phyloP scores from a whole-genome alignment of 768 basidiomycete species.

The Sporobolomyces roseus region DNA sequence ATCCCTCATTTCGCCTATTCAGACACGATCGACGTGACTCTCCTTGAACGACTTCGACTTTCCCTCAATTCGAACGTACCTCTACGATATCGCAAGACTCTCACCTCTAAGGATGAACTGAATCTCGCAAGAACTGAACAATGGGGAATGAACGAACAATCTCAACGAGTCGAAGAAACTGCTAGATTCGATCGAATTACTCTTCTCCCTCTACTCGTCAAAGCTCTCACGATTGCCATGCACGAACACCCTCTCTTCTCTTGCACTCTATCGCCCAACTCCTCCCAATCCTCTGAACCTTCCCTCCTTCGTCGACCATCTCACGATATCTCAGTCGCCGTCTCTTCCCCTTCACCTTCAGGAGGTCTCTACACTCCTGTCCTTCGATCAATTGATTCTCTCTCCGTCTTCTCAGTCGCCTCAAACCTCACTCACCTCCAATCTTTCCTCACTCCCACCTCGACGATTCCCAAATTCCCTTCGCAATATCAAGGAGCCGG shows the following conservation, averaged over 20 bases:
- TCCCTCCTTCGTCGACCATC: conserved; percentile 45
- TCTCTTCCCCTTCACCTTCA: conserved; percentile 63
- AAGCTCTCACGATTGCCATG: conserved; percentile 75
- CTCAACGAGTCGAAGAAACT: background rate
- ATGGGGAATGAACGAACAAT: no score
- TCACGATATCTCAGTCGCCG: conserved; percentile 71
- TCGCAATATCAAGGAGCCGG: conserved; percentile 48
- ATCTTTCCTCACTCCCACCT: conserved; percentile 58
- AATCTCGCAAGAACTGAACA: background rate
- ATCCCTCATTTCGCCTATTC: conserved; percentile 73
- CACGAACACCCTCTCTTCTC: conserved; percentile 78
- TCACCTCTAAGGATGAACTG: conserved; percentile 8
- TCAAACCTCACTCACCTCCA: conserved; percentile 62
- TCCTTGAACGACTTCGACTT: conserved; percentile 36
- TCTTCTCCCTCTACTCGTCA: conserved; percentile 76
- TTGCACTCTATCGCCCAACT: conserved; percentile 56
- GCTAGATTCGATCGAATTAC: conserved; percentile 58
- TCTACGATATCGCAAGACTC: conserved; percentile 11
- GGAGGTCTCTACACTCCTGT: conserved; percentile 75
- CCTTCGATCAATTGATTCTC: conserved; percentile 56
- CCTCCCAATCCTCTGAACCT: conserved; percentile 21
- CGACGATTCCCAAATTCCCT: conserved; percentile 25
- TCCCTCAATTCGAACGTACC: conserved; percentile 29
- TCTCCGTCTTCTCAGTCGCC: conserved; percentile 52
- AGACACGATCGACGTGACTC: conserved; percentile 42